phyloP scores from a whole-genome alignment of 176 grass and related monocot species.

The Olyra latifolia region DNA sequence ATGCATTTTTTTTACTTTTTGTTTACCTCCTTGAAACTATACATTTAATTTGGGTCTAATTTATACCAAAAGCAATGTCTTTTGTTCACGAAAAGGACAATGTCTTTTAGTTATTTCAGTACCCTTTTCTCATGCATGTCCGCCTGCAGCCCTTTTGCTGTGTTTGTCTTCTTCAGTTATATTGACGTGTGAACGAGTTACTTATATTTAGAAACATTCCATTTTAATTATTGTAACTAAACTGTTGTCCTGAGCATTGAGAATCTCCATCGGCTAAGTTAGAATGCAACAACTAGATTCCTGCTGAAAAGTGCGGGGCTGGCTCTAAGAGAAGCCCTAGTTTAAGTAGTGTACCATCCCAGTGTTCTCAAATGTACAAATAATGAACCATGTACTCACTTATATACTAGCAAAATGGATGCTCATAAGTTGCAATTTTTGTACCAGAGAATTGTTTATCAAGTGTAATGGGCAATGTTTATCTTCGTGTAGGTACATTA shows the following conservation, averaged over 20 bases:
- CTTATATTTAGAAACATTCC: neutral
- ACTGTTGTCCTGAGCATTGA: neutral
- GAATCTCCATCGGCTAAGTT: neutral
- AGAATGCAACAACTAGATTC: neutral
- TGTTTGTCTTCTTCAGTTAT: neutral
- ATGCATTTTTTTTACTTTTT: neutral
- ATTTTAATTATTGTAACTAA: neutral
- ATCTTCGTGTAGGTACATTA: conserved; percentile 83
- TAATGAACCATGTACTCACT: neutral
- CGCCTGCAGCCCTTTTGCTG: neutral
- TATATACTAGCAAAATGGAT: neutral
- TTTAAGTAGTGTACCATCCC: neutral
- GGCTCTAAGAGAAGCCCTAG: neutral
- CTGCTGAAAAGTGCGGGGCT: conserved; percentile 8
- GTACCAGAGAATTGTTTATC: neutral
- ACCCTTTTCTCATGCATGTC: neutral
- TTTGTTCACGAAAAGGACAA: neutral
- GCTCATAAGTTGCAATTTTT: neutral
- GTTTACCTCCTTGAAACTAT: neutral
- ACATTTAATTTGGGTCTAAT: neutral
- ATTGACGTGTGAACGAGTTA: neutral
- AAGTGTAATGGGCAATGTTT: conserved; percentile 18
- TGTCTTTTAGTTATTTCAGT: neutral
- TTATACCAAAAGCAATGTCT: neutral
- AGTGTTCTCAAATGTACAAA: neutral